Evolutionary conservation across 1,284 basidiomycete species (phyloP).

Genomic region (Tremellales sp.): DNA sequence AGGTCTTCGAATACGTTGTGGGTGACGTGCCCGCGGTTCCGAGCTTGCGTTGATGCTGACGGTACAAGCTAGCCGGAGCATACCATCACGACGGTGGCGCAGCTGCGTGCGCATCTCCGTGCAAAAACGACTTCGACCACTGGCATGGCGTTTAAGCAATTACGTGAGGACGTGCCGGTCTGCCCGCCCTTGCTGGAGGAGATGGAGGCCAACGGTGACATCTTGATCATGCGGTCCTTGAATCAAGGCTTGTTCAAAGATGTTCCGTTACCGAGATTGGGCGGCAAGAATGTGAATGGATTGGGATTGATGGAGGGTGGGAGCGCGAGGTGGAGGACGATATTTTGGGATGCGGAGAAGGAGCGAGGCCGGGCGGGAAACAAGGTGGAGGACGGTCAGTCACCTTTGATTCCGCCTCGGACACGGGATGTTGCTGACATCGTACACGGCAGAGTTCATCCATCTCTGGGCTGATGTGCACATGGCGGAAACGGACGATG

Average conservation of each 20-base stretch:
- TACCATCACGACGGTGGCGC: slow-evolving; percentile 27
- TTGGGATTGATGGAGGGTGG: slow-evolving; percentile 31
- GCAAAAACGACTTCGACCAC: slow-evolving; percentile 33
- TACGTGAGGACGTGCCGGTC: slow-evolving; percentile 35
- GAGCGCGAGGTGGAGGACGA: slow-evolving; percentile 33
- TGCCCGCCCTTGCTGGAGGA: slow-evolving; percentile 21
- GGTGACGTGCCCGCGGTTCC: slow-evolving; percentile 6
- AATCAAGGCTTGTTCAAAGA: slow-evolving; percentile 35
- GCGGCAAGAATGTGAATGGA: slow-evolving; percentile 38
- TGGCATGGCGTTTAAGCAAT: slow-evolving; percentile 28
- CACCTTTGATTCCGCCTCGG: background rate
- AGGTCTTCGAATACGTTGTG: slow-evolving; percentile 44
- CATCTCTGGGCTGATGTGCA: slow-evolving; percentile 44
- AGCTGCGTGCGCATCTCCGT: slow-evolving; percentile 40
- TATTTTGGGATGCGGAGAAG: slow-evolving; percentile 45
- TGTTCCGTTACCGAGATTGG: slow-evolving; percentile 38
- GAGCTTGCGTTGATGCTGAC: background rate
- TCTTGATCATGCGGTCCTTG: slow-evolving; percentile 44
- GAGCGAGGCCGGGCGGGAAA: slow-evolving; percentile 37
- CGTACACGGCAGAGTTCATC: slow-evolving; percentile 34
- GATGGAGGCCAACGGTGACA: slow-evolving; percentile 34
- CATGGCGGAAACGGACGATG: slow-evolving; percentile 43
- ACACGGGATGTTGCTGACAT: background rate
- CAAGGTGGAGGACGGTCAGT: slow-evolving; percentile 43
- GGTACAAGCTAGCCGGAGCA: slow-evolving; percentile 34